Evolutionary conservation across 805 yeast genomes (phyloP), one percentile per base, ranked within the genome.

Genomic region (Wickerhamiella azyma): DNA sequence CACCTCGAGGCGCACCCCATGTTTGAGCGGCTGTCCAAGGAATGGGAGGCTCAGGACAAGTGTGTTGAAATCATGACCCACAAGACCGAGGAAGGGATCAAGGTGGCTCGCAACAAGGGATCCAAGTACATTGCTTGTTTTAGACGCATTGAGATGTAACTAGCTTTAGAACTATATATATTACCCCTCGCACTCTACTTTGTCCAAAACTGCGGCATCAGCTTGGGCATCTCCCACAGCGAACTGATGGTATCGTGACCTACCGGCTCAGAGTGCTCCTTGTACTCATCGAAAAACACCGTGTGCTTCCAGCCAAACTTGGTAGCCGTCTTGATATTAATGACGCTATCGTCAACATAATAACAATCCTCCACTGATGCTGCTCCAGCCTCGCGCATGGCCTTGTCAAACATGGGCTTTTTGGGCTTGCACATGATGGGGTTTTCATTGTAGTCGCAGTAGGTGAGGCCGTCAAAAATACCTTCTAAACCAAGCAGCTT

Each of bases 41-140:
- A 82, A 52, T 85, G 94, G 84, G 96, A 88, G 64, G 61, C 63
- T 2, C 64, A 69, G 18, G 98, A 92, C 63, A 66, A 67, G 51
- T 88, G 97, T 65, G 97, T 88, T 18, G 66, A 73, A 50, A 75
- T 85, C 43, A 92, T 92, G 97, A 76, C 76, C 48, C 78, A 80
- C 50, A 79, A 92, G n/a, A 92, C 98, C 1, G 98, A 92, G 64
- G 98, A 92, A 65, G 98, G 98, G 48, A 88, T 92, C 66, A 92
- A 92, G 65, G 98, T 92, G 32, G 80, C 78, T 40, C 76, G 98
- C 58, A 92, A 92, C 60, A 72, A 80, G 37, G 98, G 98, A 26
- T 70, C 68, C 52, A 92, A 92, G 62, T 92, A 71, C 63, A 72
- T 86, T 30, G 96, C 96, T 17, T 92, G 97, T 59, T 88, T 78